A percentile compares a stretch with the other conserved stretches of the same genome.
Evolutionary conservation across 176 grass and related monocot genomes (phyloP).

Genomic region (Musa troglodytarum): DNA sequence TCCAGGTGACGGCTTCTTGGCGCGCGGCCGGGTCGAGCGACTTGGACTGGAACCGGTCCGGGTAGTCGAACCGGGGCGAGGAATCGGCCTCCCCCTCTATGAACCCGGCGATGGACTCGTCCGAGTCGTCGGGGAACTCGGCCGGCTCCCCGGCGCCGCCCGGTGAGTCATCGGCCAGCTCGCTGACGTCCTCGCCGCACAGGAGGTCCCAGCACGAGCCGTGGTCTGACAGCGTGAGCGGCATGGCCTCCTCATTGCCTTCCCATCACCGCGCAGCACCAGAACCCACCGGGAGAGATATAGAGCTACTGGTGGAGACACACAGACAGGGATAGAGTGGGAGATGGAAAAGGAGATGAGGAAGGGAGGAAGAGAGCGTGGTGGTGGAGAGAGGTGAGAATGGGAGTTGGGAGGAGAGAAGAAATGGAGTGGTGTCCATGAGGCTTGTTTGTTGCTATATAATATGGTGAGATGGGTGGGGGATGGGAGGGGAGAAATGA

Average conservation of each 20-base stretch:
- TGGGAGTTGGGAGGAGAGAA: not conserved
- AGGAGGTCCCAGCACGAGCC: slow-evolving; percentile 12
- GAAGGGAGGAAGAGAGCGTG: not conserved
- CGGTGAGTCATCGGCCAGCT: not conserved
- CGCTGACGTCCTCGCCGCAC: slow-evolving; percentile 9
- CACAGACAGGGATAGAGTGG: not conserved
- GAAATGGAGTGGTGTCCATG: not conserved
- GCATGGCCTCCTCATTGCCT: slow-evolving; percentile 4
- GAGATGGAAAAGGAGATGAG: not conserved
- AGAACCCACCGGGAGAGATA: not conserved
- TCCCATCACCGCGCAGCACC: not conserved
- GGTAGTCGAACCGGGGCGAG: slow-evolving; percentile 61
- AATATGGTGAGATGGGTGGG: not conserved
- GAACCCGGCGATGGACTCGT: slow-evolving; percentile 12
- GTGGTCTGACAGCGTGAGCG: slow-evolving; percentile 10
- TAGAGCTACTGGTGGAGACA: not conserved
- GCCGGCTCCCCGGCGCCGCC: not conserved
- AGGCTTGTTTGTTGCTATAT: not conserved
- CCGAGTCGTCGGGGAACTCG: slow-evolving; percentile 8
- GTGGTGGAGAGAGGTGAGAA: not conserved
- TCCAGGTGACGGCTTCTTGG: slow-evolving; percentile 65
- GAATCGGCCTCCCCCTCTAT: slow-evolving; percentile 19
- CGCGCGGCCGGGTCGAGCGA: slow-evolving; percentile 53
- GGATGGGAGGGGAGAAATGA: not conserved
- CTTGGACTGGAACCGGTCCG: slow-evolving; percentile 52